phyloP scores from a whole-genome alignment of 139 green algal species.

The Eudorina sp. region DNA sequence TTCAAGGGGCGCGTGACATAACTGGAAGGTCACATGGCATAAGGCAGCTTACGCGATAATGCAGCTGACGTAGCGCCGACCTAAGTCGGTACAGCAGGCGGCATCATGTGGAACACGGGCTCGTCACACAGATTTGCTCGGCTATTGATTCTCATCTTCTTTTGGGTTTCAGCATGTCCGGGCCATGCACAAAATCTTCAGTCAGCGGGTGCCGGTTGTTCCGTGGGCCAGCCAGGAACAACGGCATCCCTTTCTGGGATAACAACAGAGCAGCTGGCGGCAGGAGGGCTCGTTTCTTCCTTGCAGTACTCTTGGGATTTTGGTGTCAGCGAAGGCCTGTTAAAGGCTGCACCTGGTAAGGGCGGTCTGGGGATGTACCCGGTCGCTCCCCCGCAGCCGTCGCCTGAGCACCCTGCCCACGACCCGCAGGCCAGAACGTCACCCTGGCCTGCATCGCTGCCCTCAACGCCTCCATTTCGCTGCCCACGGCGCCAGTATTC shows the following conservation, averaged over 20 bases:
- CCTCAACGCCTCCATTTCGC: not conserved
- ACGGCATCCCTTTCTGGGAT: not conserved
- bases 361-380: not conserved
- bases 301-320: not conserved
- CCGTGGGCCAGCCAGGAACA: not conserved
- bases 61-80: too few relatives aligned
- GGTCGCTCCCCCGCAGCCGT: too few relatives aligned
- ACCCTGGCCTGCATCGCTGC: slow-evolving; percentile 1
- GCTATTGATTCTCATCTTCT: too few relatives aligned
- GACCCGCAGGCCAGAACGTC: not conserved
- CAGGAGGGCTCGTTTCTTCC: not conserved
- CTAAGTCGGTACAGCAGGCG: too few relatives aligned
- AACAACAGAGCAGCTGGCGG: not conserved
- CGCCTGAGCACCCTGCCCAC: not conserved
- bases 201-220: not conserved
- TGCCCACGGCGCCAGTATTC: not conserved
- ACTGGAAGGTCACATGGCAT: too few relatives aligned
- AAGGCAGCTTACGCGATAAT: too few relatives aligned
- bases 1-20: too few relatives aligned
- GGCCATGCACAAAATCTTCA: not conserved
- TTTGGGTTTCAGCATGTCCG: too few relatives aligned
- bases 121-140: too few relatives aligned
- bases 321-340: not conserved
- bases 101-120: too few relatives aligned
- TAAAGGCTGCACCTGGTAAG: not conserved